Conservation (phyloP, 1,284 basidiomycete genomes). For the Heterobasidion parviporum region DNA sequence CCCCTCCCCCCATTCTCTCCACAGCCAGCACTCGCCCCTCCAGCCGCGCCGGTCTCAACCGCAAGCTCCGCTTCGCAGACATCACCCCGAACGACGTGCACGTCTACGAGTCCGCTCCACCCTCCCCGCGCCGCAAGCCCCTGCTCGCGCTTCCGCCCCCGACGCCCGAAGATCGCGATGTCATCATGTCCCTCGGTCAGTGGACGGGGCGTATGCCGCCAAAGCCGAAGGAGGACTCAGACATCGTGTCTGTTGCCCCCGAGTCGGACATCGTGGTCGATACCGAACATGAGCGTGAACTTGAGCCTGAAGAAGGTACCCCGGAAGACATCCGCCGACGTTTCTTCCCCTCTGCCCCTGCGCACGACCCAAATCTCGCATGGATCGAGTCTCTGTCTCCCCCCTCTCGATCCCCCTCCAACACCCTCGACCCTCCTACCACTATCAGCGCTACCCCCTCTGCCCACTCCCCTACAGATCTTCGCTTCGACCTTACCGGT, state of each 20-base stretch:
- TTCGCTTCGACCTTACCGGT: constrained; percentile 75
- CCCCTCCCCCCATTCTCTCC: constrained; percentile 20
- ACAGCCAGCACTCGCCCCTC: constrained; percentile 30
- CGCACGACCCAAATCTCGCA: constrained; percentile 62
- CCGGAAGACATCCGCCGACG: constrained; percentile 77
- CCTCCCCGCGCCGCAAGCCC: constrained; percentile 40
- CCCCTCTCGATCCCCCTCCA: constrained; percentile 16
- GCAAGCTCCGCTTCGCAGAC: constrained; percentile 47
- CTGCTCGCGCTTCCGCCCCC: constrained; percentile 41
- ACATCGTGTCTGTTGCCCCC: not conserved
- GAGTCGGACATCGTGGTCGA: not conserved
- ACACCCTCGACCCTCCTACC: constrained; percentile 9
- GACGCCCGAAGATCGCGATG: constrained; percentile 29
- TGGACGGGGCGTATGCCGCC: constrained; percentile 23
- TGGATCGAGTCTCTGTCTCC: constrained; percentile 54
- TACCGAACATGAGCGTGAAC: constrained; percentile 2
- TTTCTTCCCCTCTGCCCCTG: constrained; percentile 73
- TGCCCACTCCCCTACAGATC: constrained; percentile 1
- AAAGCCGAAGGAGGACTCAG: not conserved
- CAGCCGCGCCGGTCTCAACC: constrained; percentile 23
- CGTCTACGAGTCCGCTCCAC: constrained; percentile 72
- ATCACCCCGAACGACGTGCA: constrained; percentile 48
- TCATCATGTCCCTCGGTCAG: constrained; percentile 39
- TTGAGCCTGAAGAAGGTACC: constrained; percentile 58
- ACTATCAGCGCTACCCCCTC: not conserved